Evolutionary conservation across 352 stramenopile species (phyloP), one percentile per base, ranked within the genome.

Genomic region (Pythium rishiriense): DNA sequence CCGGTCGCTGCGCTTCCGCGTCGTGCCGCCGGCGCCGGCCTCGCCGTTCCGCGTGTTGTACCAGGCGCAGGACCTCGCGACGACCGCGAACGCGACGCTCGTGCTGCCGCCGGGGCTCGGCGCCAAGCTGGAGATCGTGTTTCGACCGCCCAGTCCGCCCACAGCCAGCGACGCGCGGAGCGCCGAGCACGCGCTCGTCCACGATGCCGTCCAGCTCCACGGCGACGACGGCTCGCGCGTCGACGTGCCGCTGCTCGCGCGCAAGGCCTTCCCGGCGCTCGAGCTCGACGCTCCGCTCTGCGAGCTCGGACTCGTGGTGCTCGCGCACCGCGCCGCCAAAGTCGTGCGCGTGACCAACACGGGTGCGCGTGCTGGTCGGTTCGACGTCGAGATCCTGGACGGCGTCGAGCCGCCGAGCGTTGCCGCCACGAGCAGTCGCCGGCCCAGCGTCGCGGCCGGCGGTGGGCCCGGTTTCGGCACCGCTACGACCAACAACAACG

Each of bases 241-340:
- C 10, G 78, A 89, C 28, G 78, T 95, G 22, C 81, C 78, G 19
- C 68, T 93, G 21, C 49, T 87, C 12, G 86, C 86, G 2, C 68
- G 78, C 14, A 69, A 68, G 8, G 80, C 82, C 0, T 77, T 79
- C 42, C 86, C 84, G 3, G 66, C 83, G 11, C 22, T 95, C 4
- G 79, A 91, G 26, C 63, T 93, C 17, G 68, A 79, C 26, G 56
- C 79, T 29, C 69, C 57, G 11, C 66, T 86, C 4, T 87, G 81
- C 60, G 81, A 93, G 26, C 50, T 93, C 8, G 84, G 86, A 0
- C 66, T 93, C 24, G 68, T 95, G 0, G 84, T 95, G 9, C 33
- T 88, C 14, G 68, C 62, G 0, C 82, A 92, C 46, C 76, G 84
- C 47, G 76, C 74, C 0, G 79, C 76, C 12, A 72, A 72, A 33